Percentiles rank a stretch among this genome's conserved stretches.
Evolutionary conservation across 768 basidiomycete genomes (phyloP).

Genomic region (Tricholoma terreum): DNA sequence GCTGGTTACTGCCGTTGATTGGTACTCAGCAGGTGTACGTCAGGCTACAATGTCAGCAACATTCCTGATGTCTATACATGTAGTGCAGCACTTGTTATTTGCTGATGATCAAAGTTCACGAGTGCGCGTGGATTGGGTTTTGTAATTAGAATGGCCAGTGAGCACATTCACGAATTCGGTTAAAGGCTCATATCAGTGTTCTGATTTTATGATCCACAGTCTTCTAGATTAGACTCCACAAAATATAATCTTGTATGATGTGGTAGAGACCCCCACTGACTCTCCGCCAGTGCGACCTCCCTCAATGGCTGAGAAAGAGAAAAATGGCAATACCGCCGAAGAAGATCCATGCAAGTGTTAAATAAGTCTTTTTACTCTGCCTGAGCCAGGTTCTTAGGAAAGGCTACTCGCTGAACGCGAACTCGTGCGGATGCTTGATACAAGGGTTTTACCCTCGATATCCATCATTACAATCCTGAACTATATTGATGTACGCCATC

Average conservation of each 20-base stretch:
- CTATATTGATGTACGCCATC: slow-evolving; percentile 54
- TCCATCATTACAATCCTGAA: slow-evolving; percentile 64
- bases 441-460: slow-evolving; percentile 53
- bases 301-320: slow-evolving; percentile 12
- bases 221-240: background rate
- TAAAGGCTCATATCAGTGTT: too few relatives aligned
- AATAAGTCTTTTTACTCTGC: slow-evolving; percentile 3
- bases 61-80: too few relatives aligned
- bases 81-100: too few relatives aligned
- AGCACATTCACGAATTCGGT: too few relatives aligned
- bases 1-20: too few relatives aligned
- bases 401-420: slow-evolving; percentile 35
- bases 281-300: background rate
- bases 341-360: slow-evolving; percentile 9
- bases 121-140: too few relatives aligned
- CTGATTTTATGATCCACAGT: too few relatives aligned
- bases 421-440: slow-evolving; percentile 56
- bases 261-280: background rate
- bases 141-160: too few relatives aligned
- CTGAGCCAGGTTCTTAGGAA: slow-evolving; percentile 25
- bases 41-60: too few relatives aligned
- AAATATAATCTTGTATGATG: background rate
- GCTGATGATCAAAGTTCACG: too few relatives aligned
- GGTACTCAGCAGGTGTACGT: too few relatives aligned
- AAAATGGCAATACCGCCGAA: slow-evolving; percentile 13